Base-by-base conservation (phyloP, 2,329 filamentous ascomycete genomes). In the Aspergillus quadricinctus region DNA sequence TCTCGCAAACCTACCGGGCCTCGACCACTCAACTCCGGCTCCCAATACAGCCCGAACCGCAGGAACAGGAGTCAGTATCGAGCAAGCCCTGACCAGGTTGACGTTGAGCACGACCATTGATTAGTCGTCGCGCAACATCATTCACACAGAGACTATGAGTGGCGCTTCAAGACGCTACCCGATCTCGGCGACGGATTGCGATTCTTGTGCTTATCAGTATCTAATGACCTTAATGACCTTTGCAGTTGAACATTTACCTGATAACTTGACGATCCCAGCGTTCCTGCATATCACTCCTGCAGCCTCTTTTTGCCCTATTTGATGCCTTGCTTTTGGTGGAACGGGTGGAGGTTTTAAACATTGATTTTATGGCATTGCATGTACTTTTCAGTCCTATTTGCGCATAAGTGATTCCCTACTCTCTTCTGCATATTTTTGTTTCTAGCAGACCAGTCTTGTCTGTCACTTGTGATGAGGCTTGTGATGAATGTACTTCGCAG, bases 1-100 rank as follows among this genome's bases (percentile, higher is more conserved):
- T 70, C 73, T 27, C 73, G 78, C 51, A 80, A 78, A 64, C 78
- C 77, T 40, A 79, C 77, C 10, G 78, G 78, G 8, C 78, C 78
- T 53, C 75, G 78, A 55, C 78, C 78, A 8, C 69, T 79, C 50
- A 74, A 69, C 19, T 74, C 73, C 49, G 63, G 64, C 52, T 68
- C 69, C 53, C 60, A 68, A 37, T 71, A 73, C 62, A 72, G 71
- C 51, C 71, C 72, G 37, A 66, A 66, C 50, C 69, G 68, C 37
- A 57, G 69, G 57, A 75, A 74, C 63, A 68, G 65, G 60, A 73
- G 67, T 49, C 68, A 69, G 51, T 76, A 75, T 61, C 69, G 72
- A 59, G 70, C 68, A 55, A 76, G 74, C 61, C 74, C 74, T 37
- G 68, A 71, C 54, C 74, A 76, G 55, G 64, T 74, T 63, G 75